Evolutionary conservation across 192 early-diverging fungal genomes (phyloP), one percentile per base, ranked within the genome.

Genomic region (Phycomyces blakesleeanus): DNA sequence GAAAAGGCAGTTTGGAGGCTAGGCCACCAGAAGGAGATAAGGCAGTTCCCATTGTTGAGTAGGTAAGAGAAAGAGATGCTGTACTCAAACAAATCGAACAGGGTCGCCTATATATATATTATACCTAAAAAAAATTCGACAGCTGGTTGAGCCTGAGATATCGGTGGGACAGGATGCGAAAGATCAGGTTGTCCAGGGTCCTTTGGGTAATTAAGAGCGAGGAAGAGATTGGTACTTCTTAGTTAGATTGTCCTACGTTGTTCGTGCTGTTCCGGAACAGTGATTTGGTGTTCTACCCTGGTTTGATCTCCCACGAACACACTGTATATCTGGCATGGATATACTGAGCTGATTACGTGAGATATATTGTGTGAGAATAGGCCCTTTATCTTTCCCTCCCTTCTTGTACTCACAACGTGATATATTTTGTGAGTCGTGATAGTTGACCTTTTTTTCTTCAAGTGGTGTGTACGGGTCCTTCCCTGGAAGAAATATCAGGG

Each of bases 1-100:
- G 66, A 16, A 71, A 56, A n/a, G 44, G 44, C 18, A 47, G 18
- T 47, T 47, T 47, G 44, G 44, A 47, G 44, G 44, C 18, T 47
- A 47, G 44, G 15, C 44, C 44, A 47, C 18, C 44, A 47, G 44
- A 6, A n/a, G 44, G 44, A 47, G 44, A n/a, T n/a, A n/a, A 47
- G 12, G 2, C 3, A 47, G 44, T 7, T 34, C 29, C 29, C 29
- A 34, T 34, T 34, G 29, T 34, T 34, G 29, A 34, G 29, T 34
- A 34, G 7, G 29, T 34, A 34, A 7, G 29, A 34, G 29, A 34
- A 34, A 34, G 29, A 34, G 29, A 7, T 7, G 29, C 29, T 34
- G 29, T 2, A 34, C 7, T 2, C 29, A 34, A 34, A 34, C 2
- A 34, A 34, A 34, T n/a, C n/a, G n/a, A n/a, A n/a, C n/a, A 34